phyloP scores from a whole-genome alignment of 495 filamentous ascomycete genomes.

The Pyronema domesticum region DNA sequence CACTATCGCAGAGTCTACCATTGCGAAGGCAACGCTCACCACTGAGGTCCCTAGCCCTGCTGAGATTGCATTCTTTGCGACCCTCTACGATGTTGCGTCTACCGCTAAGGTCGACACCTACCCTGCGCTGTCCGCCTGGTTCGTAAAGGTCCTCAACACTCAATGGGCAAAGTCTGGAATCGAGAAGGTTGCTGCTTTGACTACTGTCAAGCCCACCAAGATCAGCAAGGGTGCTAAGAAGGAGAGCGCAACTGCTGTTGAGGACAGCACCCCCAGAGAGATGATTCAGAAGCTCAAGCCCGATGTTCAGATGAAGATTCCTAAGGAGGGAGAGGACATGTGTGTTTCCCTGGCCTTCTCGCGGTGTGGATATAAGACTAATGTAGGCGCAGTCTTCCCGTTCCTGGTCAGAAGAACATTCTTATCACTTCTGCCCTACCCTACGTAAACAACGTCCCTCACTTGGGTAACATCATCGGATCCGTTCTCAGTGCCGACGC shows the following conservation, averaged over 20 bases:
- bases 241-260: not conserved
- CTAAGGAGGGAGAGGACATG: slow-evolving; percentile 16
- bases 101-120: slow-evolving; percentile 1
- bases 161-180: slow-evolving; percentile 21
- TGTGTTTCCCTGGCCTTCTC: slow-evolving; percentile 6
- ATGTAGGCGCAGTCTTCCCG: slow-evolving; percentile 27
- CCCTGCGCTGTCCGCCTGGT: slow-evolving; percentile 16
- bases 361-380: not conserved
- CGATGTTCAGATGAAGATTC: slow-evolving; percentile 18
- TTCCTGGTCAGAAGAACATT: slow-evolving; percentile 34
- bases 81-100: slow-evolving; percentile 17
- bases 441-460: slow-evolving; percentile 93
- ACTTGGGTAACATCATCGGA: slow-evolving; percentile 86
- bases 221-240: slow-evolving; percentile 8
- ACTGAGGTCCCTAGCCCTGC: slow-evolving; percentile 16
- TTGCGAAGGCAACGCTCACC: not conserved
- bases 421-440: slow-evolving; percentile 52
- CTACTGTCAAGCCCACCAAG: slow-evolving; percentile 11
- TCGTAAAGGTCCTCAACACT: slow-evolving; percentile 9
- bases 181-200: slow-evolving; percentile 16
- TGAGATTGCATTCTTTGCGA: slow-evolving; percentile 23
- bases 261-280: slow-evolving; percentile 6
- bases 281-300: slow-evolving; percentile 12
- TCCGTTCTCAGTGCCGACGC: slow-evolving; percentile 71
- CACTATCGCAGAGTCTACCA: not conserved